Evolutionary conservation across 2,329 filamentous ascomycete genomes (phyloP).

Genomic region (Trichoderma lentiforme): DNA sequence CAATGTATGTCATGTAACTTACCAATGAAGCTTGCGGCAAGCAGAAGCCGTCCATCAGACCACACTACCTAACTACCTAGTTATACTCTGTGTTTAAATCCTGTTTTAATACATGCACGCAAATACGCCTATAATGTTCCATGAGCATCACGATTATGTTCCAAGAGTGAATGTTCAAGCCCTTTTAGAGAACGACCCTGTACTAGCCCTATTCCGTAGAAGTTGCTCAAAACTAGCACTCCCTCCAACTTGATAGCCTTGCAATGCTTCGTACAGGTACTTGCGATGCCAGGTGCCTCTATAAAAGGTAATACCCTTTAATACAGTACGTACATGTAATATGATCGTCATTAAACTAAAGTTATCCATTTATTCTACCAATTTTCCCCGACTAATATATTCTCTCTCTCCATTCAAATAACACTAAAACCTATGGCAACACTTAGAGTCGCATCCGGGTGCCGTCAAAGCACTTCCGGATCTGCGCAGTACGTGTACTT

Average conservation of each 20-base stretch:
- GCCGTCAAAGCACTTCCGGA: background rate
- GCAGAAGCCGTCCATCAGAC: background rate
- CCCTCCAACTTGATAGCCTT: background rate
- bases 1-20: constrained; percentile 17
- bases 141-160: background rate
- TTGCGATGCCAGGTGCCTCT: background rate
- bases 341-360: background rate
- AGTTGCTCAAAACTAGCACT: background rate
- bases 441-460: background rate
- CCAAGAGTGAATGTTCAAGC: background rate
- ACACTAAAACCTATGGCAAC: background rate
- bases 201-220: background rate
- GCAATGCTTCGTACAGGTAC: background rate
- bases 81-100: background rate
- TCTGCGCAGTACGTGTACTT: background rate
- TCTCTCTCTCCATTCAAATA: background rate
- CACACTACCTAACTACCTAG: background rate
- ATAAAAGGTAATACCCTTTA: background rate
- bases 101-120: background rate
- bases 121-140: background rate
- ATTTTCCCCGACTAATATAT: background rate
- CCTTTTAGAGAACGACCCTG: background rate
- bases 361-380: background rate
- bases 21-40: background rate
- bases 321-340: too few relatives aligned